Evolutionary conservation across 2,329 filamentous ascomycete species (phyloP).

Genomic region (Monosporascus sp.): DNA sequence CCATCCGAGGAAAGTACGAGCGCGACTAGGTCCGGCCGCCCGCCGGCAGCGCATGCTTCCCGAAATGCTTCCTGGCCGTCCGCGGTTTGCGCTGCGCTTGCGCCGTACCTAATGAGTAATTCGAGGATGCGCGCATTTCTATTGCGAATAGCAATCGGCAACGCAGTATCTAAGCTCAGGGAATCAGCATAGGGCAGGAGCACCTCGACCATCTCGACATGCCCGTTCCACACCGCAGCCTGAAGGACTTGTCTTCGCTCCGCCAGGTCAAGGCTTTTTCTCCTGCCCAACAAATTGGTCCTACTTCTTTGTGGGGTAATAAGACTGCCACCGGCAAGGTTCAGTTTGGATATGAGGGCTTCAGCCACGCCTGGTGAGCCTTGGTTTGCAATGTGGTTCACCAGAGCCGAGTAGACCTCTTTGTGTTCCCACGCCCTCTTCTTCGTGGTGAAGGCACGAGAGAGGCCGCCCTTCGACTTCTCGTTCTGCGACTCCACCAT

Average conservation of each 20-base stretch:
- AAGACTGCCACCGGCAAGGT: slow-evolving; percentile 44
- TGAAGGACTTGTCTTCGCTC: slow-evolving; percentile 47
- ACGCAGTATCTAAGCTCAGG: slow-evolving; percentile 41
- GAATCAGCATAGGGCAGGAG: slow-evolving; percentile 48
- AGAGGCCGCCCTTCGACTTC: slow-evolving; percentile 34
- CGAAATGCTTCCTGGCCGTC: slow-evolving; percentile 50
- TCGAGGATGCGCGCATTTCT: slow-evolving; percentile 38
- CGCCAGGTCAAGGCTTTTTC: slow-evolving; percentile 44
- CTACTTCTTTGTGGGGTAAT: slow-evolving; percentile 44
- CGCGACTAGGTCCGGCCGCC: slow-evolving; percentile 39
- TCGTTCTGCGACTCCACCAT: slow-evolving; percentile 24
- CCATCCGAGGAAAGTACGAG: slow-evolving; percentile 45
- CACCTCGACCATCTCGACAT: slow-evolving; percentile 48
- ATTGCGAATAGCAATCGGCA: slow-evolving; percentile 43
- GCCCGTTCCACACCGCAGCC: slow-evolving; percentile 43
- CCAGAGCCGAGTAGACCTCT: slow-evolving; percentile 47
- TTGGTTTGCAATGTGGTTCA: slow-evolving; percentile 40
- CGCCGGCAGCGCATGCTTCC: slow-evolving; percentile 41
- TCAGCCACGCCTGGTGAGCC: slow-evolving; percentile 52
- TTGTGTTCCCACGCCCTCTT: slow-evolving; percentile 47
- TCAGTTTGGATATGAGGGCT: slow-evolving; percentile 45
- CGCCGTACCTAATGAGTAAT: slow-evolving; percentile 46
- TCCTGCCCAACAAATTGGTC: slow-evolving; percentile 40
- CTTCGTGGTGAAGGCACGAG: slow-evolving; percentile 40
- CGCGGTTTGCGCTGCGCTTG: slow-evolving; percentile 38